Evolutionary conservation across 306 rosid genomes (phyloP).

Genomic region (Quercus suber): DNA sequence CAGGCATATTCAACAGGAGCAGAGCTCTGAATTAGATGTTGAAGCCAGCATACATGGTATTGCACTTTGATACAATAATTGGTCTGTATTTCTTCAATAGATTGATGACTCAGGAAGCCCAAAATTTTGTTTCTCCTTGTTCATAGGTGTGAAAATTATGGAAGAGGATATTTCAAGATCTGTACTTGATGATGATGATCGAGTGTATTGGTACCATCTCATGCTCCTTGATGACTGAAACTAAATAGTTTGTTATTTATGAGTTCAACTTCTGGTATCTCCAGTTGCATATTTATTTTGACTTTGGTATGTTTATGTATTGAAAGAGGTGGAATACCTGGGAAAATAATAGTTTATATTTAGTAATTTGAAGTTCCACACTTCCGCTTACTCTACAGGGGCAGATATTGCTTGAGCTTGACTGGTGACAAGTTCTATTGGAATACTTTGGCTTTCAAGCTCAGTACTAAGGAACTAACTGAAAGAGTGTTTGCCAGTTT

Average conservation of each 20-base stretch:
- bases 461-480: background rate
- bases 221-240: conserved; percentile 28
- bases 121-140: conserved; percentile 13
- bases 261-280: conserved; percentile 8
- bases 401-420: background rate
- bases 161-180: conserved; percentile 50
- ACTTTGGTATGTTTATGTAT: conserved; percentile 9
- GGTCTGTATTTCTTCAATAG: conserved; percentile 15
- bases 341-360: background rate
- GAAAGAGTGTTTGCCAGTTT: too few species aligned
- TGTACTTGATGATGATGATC: conserved; percentile 49
- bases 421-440: background rate
- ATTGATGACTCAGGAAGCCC: conserved; percentile 11
- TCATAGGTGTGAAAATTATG: conserved; percentile 36
- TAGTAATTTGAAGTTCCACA: too few species aligned
- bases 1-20: conserved; percentile 50
- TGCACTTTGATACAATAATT: conserved; percentile 18
- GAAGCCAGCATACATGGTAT: conserved; percentile 47
- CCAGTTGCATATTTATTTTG: conserved; percentile 5
- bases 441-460: background rate
- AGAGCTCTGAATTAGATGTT: conserved; percentile 46
- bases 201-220: conserved; percentile 62
- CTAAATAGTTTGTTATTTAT: conserved; percentile 11
- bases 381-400: too few species aligned
- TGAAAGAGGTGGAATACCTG: background rate